Base-by-base conservation (phyloP, 345 rosid species). In the Garcia nutans region DNA sequence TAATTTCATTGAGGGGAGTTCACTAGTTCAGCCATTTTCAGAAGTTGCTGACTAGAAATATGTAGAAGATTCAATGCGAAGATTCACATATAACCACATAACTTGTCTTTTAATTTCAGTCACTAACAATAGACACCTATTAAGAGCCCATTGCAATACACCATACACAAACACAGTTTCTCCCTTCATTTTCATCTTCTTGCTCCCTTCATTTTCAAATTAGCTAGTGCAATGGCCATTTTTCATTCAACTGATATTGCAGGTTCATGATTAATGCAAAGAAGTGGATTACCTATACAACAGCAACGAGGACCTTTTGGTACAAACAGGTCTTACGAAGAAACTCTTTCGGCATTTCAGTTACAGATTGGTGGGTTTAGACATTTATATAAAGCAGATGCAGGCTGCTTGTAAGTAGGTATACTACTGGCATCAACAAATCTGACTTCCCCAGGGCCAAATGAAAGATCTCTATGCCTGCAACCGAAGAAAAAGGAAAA, bases 351-450 rank as follows among this genome's bases (percentile, higher is more conserved):
- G 89, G 78, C 7, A 22, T 23, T 10, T 86, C 81, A 90, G 77
- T 76, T 91, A 85, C 96, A 92, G 55, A 71, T 88, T 33, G 98
- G 97, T 58, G 94, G 97, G 11, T 89, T 92, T 74, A 77, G 74
- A 79, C 98, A 94, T 86, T 90, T 91, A 79, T 91, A 94, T 10
- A 92, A 80, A 73, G 88, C 89, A 74, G 98, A 94, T 56, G 97
- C 88, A 68, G 97, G 98, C 75, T 89, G 94, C 84, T 90, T 91
- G 82, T 94, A 92, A 49, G 84, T 73, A n/a, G 97, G 97, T 47
- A 94, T 86, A 81, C 93, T 89, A 52, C 79, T 82, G 50, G 87
- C 50, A 58, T 94, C 98, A 6, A 94, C 87, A 79, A 83, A 87
- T 80, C 95, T 87, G 60, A 94, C 90, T 85, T 92, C 93, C 16